A percentile compares a stretch with the other conserved stretches of the same genome.
phyloP scores from a whole-genome alignment of 2,329 filamentous ascomycete species.

The Talaromyces sp. region DNA sequence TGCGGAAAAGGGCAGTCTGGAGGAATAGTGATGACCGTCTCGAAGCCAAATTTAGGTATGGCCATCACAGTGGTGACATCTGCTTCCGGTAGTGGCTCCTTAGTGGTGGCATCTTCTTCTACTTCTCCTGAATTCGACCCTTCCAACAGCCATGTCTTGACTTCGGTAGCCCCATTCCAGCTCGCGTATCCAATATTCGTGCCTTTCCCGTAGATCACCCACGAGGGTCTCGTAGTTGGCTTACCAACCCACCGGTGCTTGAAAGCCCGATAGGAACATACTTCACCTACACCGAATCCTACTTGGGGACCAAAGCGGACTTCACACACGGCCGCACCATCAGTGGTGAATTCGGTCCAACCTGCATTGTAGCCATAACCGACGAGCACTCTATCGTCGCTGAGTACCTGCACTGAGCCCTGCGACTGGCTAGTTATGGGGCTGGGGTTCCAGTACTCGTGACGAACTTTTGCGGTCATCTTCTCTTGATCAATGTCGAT shows the following conservation, averaged over 20 bases:
- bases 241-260: conserved; percentile 50
- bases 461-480: conserved; percentile 37
- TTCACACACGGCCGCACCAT: conserved; percentile 51
- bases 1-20: not conserved
- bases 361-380: conserved; percentile 48
- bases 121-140: conserved; percentile 10
- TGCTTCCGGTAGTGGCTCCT: not conserved
- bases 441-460: conserved; percentile 35
- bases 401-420: conserved; percentile 39
- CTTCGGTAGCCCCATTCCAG: conserved; percentile 46
- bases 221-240: conserved; percentile 33
- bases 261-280: conserved; percentile 53
- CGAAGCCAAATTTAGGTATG: not conserved
- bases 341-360: conserved; percentile 45
- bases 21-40: conserved; percentile 2
- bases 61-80: not conserved
- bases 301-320: conserved; percentile 40
- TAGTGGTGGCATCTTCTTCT: not conserved
- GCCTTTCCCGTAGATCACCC: conserved; percentile 19
- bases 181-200: conserved; percentile 32
- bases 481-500: conserved; percentile 34
- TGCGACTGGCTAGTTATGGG: conserved; percentile 35
- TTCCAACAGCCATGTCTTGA: conserved; percentile 25
- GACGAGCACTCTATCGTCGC: conserved; percentile 42
- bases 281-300: conserved; percentile 28